Conservation (phyloP, 1,284 basidiomycete species). For the Cryptococcus hybrid region DNA sequence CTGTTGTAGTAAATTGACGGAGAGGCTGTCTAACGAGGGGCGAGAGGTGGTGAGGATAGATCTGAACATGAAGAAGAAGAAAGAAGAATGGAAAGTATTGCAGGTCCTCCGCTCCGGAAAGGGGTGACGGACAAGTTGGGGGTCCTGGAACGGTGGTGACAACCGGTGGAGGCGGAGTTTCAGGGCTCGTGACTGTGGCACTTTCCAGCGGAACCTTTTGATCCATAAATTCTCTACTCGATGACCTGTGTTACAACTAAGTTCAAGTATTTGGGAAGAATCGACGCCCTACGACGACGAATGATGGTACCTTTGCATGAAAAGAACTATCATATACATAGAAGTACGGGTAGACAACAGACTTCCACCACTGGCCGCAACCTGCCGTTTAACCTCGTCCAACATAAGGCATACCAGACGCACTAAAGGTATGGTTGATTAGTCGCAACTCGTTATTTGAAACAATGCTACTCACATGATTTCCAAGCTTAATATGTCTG, state of each 20-base stretch:
- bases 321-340: no score
- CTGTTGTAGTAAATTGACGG: conserved; percentile 38
- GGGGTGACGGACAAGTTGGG: background rate
- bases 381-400: conserved; percentile 54
- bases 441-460: background rate
- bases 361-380: no score
- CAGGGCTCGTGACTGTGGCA: background rate
- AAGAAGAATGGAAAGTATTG: background rate
- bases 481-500: conserved; percentile 61
- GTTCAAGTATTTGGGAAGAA: no score
- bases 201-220: background rate
- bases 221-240: no score
- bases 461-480: conserved; percentile 61
- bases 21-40: conserved; percentile 9
- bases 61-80: conserved; percentile 15
- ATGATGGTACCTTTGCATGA: no score
- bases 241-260: no score
- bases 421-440: conserved; percentile 11
- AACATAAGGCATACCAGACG: conserved; percentile 61
- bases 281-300: no score
- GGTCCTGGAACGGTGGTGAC: background rate
- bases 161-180: conserved; percentile 13
- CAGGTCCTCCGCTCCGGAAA: background rate
- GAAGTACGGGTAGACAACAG: no score
- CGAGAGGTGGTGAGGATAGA: conserved; percentile 17